Evolutionary conservation across 202 grass and related monocot species (phyloP).

Genomic region (Saccharum hybrid): DNA sequence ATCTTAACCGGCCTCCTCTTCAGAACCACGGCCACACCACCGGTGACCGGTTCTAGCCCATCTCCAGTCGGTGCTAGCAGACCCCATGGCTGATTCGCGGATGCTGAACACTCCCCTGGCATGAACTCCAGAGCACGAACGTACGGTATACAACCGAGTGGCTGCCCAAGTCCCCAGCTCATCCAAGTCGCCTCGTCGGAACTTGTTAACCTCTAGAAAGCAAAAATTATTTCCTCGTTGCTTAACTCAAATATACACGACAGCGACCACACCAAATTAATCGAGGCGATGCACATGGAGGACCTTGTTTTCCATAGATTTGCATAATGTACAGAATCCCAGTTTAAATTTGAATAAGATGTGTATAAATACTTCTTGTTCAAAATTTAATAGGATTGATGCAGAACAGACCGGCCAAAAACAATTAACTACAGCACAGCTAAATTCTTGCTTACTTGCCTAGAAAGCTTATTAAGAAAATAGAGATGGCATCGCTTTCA

Average conservation of each 20-base stretch:
- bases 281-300: neutral
- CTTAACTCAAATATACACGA: neutral
- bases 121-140: too few relatives aligned
- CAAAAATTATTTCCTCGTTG: neutral
- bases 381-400: slow-evolving; percentile 26
- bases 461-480: slow-evolving; percentile 36
- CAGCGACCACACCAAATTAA: neutral
- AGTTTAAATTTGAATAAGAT: slow-evolving; percentile 13
- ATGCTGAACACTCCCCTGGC: too few relatives aligned
- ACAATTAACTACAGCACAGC: slow-evolving; percentile 26
- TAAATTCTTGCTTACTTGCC: neutral
- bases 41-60: too few relatives aligned
- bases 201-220: neutral
- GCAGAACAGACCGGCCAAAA: slow-evolving; percentile 12
- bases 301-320: neutral
- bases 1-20: too few relatives aligned
- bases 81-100: too few relatives aligned
- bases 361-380: slow-evolving; percentile 27
- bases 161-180: too few relatives aligned
- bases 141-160: too few relatives aligned
- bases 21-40: too few relatives aligned
- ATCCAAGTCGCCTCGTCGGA: neutral
- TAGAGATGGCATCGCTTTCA: slow-evolving; percentile 30
- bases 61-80: too few relatives aligned
- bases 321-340: neutral